Base-by-base conservation (phyloP, 495 filamentous ascomycete species). In the Neohortaea acidophila region DNA sequence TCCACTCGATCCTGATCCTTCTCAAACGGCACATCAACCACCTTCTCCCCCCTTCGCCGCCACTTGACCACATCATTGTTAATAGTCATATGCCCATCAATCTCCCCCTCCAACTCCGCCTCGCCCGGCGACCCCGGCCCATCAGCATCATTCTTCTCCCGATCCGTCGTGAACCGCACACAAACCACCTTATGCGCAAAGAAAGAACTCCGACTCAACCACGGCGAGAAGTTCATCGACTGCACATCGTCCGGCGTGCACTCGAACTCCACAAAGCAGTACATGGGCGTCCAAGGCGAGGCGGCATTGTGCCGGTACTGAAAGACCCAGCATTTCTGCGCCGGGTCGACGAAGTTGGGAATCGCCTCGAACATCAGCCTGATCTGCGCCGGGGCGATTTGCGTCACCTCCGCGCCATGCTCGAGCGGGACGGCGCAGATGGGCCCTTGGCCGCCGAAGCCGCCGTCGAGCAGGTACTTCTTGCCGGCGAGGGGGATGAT, bases 391-490 rank as follows among this genome's bases (percentile, higher is more conserved):
- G 31, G 21, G 3, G n/a, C 9, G 3, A 4, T 36, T 33, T 27
- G 23, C 32, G 15, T 13, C 4, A 13, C 23, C 14, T 18, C 33
- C 23, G 2, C 23, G 35, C 21, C 21, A 1, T 56, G 51, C 4
- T 63, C 51, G 8, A 80, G 52, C 0, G 57, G 64, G 4, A 81
- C 45, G 0, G 77, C 74, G 4, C 54, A 44, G 12, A 65, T 69
- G 0, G 69, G 64, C 5, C 72, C 74, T 47, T 75, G 66, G 17
- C 64, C 60, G 3, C 80, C 81, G 37, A 84, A 85, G 0, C 68
- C 78, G n/a, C 81, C 75, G 41, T 87, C 80, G 3, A 82, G 58
- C 31, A 71, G 59, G 40, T 70, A 81, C 38, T 61, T 61, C 8
- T 45, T 20, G 11, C 52, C 54, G 6, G 47, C 46, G 18, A 84